Conservation (phyloP, 371 early-diverging fungal genomes). For the Scutellospora calospora region DNA sequence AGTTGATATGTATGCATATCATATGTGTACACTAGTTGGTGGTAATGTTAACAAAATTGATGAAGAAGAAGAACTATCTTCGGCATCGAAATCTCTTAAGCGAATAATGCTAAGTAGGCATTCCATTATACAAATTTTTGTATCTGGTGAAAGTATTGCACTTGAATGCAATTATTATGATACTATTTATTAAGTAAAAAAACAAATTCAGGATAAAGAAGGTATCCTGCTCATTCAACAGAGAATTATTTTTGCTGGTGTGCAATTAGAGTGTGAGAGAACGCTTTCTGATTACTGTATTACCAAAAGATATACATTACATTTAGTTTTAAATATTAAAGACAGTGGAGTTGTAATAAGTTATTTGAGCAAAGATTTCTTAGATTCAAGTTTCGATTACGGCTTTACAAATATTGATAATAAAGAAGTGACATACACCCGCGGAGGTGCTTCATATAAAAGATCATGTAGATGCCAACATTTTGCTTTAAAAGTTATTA, state of each 20-base stretch:
- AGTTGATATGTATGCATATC: neutral
- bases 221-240: neutral
- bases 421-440: neutral
- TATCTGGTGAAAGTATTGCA: constrained; percentile 98
- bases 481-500: constrained; percentile 15
- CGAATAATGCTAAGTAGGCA: neutral
- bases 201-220: neutral
- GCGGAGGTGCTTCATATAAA: neutral
- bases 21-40: neutral
- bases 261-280: neutral
- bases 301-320: constrained; percentile 69
- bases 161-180: constrained; percentile 86
- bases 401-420: constrained; percentile 27
- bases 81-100: neutral
- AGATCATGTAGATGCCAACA: constrained; percentile 32
- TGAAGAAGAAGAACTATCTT: neutral
- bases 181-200: neutral
- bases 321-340: constrained; percentile 85
- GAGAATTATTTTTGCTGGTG: neutral
- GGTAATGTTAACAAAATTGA: neutral
- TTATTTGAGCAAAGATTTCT: neutral
- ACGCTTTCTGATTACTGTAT: neutral
- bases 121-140: constrained; percentile 56
- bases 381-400: constrained; percentile 7
- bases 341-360: constrained; percentile 73